These are phyloP conservation scores for Aechmea fasciata DNA, from an alignment of 176 grass and related monocot species.

Conservation along the genomic window DNA sequence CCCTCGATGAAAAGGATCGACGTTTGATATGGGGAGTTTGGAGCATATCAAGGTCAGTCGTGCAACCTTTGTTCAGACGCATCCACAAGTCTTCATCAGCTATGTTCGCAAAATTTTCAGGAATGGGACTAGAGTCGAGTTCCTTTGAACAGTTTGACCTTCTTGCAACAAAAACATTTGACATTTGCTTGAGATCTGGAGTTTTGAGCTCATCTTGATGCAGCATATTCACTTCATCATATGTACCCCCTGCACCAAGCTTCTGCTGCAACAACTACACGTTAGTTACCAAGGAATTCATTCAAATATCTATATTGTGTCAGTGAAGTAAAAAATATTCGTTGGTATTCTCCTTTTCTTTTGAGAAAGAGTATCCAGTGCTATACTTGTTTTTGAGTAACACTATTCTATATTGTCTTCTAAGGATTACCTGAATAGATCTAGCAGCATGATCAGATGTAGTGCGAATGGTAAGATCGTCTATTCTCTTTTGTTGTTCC, in stretches of 20 bases:
- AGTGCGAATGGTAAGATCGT: slow-evolving; percentile 24
- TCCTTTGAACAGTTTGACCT: slow-evolving; percentile 41
- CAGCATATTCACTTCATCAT: slow-evolving; percentile 21
- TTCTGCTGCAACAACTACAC: slow-evolving; percentile 11
- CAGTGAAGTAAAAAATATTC: not conserved
- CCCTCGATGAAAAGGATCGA: slow-evolving; percentile 14
- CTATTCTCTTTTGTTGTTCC: slow-evolving; percentile 59
- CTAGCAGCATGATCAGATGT: slow-evolving; percentile 29
- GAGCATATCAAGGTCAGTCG: slow-evolving; percentile 69
- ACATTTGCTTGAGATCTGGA: slow-evolving; percentile 46
- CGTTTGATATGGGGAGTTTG: slow-evolving; percentile 47
- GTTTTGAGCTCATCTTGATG: slow-evolving; percentile 49
- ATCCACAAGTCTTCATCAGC: slow-evolving; percentile 73
- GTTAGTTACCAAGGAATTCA: not conserved
- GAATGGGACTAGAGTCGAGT: slow-evolving; percentile 51
- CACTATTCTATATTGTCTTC: not conserved
- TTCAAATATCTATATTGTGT: not conserved
- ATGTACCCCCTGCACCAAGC: not conserved
- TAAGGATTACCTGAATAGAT: slow-evolving; percentile 44
- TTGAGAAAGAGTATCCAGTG: no score
- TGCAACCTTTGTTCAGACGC: slow-evolving; percentile 61
- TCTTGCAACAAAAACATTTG: slow-evolving; percentile 45
- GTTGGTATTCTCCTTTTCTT: no score
- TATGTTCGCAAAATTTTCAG: slow-evolving; percentile 42
- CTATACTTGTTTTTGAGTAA: no score